phyloP scores from a whole-genome alignment of 2,329 filamentous ascomycete genomes.

The Cordyceps fumosorosea region DNA sequence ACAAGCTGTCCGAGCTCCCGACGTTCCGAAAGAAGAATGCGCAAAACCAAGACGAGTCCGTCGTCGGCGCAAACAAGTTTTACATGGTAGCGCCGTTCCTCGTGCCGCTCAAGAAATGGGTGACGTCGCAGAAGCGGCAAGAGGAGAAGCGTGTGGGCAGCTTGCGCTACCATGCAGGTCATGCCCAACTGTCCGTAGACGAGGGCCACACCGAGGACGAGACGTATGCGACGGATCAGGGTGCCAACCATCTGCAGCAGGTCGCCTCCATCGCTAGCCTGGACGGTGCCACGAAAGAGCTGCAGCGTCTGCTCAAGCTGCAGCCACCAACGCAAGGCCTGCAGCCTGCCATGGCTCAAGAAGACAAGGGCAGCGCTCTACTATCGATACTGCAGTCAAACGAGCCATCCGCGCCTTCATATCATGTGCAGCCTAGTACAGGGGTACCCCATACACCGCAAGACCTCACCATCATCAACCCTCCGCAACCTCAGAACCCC shows the following conservation, averaged over 20 bases:
- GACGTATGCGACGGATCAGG: slow-evolving; percentile 29
- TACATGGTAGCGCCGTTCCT: slow-evolving; percentile 98
- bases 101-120: slow-evolving; percentile 80
- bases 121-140: slow-evolving; percentile 73
- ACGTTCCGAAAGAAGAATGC: slow-evolving; percentile 66
- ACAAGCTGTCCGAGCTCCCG: slow-evolving; percentile 80
- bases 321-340: slow-evolving; percentile 46
- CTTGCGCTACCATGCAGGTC: slow-evolving; percentile 34
- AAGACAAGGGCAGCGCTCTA: slow-evolving; percentile 45
- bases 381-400: slow-evolving; percentile 45
- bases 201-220: slow-evolving; percentile 60
- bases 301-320: slow-evolving; percentile 50
- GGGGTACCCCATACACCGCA: slow-evolving; percentile 44
- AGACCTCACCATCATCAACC: slow-evolving; percentile 44
- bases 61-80: slow-evolving; percentile 73
- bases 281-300: slow-evolving; percentile 43
- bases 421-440: slow-evolving; percentile 16
- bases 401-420: slow-evolving; percentile 16
- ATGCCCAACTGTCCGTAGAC: slow-evolving; percentile 38
- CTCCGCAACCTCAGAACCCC: slow-evolving; percentile 49
- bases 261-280: slow-evolving; percentile 37
- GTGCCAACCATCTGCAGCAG: slow-evolving; percentile 20
- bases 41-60: slow-evolving; percentile 50
- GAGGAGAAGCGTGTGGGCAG: slow-evolving; percentile 45
- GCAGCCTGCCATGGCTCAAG: slow-evolving; percentile 24